These are phyloP conservation scores for Phytophthora capsici DNA, from an alignment of 352 stramenopile species.

Conservation along the genomic window DNA sequence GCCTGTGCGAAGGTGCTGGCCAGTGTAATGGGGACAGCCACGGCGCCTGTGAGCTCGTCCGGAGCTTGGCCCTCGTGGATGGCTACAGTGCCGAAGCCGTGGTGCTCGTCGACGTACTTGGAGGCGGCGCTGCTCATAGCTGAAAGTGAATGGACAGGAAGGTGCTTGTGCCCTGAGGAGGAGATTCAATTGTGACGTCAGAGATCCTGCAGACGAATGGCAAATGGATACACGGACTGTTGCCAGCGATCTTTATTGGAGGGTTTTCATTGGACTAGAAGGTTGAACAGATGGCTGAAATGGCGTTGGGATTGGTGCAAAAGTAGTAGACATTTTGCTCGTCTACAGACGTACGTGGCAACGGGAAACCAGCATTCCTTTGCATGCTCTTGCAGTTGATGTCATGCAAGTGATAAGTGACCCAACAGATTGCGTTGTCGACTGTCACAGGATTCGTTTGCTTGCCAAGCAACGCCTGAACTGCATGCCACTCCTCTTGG, in stretches of 20 bases:
- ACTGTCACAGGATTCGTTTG: not conserved
- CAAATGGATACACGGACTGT: not conserved
- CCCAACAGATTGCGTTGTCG: not conserved
- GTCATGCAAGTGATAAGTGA: not conserved
- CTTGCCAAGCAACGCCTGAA: too few species aligned
- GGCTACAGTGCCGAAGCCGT: constrained; percentile 81
- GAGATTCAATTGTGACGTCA: constrained; percentile 33
- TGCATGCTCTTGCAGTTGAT: not conserved
- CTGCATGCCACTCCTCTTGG: not conserved
- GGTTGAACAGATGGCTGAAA: not conserved
- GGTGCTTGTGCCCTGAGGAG: constrained; percentile 7
- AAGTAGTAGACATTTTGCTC: not conserved
- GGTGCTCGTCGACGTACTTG: constrained; percentile 80
- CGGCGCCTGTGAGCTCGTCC: constrained; percentile 78
- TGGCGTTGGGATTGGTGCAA: not conserved
- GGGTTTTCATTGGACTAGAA: not conserved
- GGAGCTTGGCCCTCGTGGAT: constrained; percentile 87
- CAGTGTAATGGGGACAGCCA: constrained; percentile 92
- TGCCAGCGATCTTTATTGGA: not conserved
- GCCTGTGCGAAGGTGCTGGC: constrained; percentile 91
- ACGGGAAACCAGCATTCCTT: not conserved
- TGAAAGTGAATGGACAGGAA: not conserved
- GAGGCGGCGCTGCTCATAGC: constrained; percentile 55
- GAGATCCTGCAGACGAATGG: constrained; percentile 14
- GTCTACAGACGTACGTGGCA: constrained; percentile 3